Conservation (phyloP, 805 yeast species). For the Sugiyamaella boreocaroliniensis region DNA sequence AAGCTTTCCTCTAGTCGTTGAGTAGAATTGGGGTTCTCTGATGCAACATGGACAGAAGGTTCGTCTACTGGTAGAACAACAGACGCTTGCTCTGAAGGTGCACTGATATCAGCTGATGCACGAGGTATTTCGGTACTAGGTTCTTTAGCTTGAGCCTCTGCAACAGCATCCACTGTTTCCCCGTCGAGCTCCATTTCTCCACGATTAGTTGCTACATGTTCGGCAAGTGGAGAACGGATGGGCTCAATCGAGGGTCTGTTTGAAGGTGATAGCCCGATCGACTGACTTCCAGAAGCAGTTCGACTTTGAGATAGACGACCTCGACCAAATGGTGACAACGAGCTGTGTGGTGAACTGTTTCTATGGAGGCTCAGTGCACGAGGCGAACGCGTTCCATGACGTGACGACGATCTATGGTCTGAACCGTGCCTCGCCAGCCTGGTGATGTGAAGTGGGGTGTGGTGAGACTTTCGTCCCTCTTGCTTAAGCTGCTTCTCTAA, state of each 20-base stretch:
- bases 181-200: not conserved
- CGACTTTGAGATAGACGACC: not conserved
- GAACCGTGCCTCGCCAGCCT: conserved; percentile 13
- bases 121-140: too few species aligned
- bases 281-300: not conserved
- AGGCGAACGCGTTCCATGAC: conserved; percentile 8
- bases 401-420: not conserved
- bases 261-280: not conserved
- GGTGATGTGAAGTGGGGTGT: conserved; percentile 12
- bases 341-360: not conserved
- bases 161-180: not conserved
- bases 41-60: not conserved
- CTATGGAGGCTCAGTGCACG: conserved; percentile 12
- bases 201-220: not conserved
- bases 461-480: conserved; percentile 9
- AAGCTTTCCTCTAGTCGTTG: conserved; percentile 13
- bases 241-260: not conserved
- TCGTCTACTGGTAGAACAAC: not conserved
- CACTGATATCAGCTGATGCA: too few species aligned
- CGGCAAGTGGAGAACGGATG: not conserved
- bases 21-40: conserved; percentile 6
- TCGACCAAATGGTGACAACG: not conserved
- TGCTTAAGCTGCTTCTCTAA: conserved; percentile 43
- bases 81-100: not conserved
- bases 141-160: too few species aligned